Percentiles rank a stretch among this genome's conserved stretches.
Conservation (phyloP, 164 flowering plant species). For the Kalanchoe fedtschenkoi region DNA sequence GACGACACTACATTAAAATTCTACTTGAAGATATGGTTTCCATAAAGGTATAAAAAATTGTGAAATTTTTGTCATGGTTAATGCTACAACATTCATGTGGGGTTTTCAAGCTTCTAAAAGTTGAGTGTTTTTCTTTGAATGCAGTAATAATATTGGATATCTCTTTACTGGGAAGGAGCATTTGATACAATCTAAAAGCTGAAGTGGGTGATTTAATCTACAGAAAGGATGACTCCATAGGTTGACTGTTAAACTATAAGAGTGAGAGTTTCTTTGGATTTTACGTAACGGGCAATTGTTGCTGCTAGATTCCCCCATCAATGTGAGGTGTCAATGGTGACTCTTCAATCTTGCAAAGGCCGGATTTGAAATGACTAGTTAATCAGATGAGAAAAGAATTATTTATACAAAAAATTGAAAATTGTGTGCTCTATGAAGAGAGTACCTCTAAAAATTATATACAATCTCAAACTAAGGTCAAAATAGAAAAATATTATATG, state of each 20-base stretch:
- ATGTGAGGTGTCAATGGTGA: not conserved
- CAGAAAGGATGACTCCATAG: not conserved
- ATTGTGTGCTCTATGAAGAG: no score
- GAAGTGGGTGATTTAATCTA: not conserved
- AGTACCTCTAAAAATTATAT: not conserved
- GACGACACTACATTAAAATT: not conserved
- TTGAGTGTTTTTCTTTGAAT: not conserved
- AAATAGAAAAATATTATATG: not conserved
- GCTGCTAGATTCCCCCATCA: not conserved
- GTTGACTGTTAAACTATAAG: not conserved
- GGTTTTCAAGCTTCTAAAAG: not conserved
- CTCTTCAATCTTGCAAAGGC: constrained; percentile 4
- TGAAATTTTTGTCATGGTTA: not conserved
- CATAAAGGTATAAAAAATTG: no score
- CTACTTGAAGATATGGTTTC: not conserved
- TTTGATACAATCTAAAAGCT: not conserved
- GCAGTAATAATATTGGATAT: not conserved
- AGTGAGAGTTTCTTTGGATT: not conserved
- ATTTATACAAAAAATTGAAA: not conserved
- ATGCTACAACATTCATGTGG: not conserved
- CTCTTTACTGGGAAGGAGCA: not conserved
- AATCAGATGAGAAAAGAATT: not conserved
- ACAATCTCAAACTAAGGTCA: not conserved
- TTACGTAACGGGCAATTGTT: not conserved
- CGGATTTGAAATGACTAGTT: not conserved